These are phyloP conservation scores for Leccinum fallax DNA, from an alignment of 1,284 basidiomycete species.

Conservation along the genomic window DNA sequence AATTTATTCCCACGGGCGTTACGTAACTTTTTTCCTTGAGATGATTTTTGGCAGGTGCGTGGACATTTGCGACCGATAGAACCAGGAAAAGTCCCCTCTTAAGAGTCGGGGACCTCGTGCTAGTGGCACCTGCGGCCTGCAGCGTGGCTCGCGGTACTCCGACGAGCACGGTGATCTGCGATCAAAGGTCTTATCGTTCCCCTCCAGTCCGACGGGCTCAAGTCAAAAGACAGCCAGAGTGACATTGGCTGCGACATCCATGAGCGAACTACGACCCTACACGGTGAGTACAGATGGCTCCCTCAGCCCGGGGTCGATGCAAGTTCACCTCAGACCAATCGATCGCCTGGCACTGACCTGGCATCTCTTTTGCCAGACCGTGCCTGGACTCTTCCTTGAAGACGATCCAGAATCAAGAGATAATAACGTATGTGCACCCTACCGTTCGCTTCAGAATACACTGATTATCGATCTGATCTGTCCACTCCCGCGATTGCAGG, in stretches of 20 bases:
- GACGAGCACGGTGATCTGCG: background rate
- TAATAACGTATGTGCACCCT: conserved; percentile 12
- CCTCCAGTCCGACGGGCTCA: background rate
- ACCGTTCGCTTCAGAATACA: background rate
- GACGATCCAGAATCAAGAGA: conserved; percentile 23
- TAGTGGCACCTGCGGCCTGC: background rate
- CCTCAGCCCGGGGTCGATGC: background rate
- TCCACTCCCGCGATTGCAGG: conserved; percentile 8
- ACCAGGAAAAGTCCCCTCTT: too few species aligned
- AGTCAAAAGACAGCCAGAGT: background rate
- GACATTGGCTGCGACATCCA: background rate
- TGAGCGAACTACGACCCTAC: background rate
- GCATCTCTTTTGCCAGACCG: conserved; percentile 8
- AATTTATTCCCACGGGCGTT: too few species aligned
- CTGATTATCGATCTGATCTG: conserved; percentile 4
- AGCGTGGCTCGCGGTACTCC: background rate
- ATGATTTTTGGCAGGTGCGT: too few species aligned
- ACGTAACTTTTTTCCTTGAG: too few species aligned
- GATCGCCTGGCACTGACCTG: background rate
- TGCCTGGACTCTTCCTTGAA: conserved; percentile 25
- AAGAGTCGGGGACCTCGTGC: background rate
- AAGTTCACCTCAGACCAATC: background rate
- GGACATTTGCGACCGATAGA: too few species aligned
- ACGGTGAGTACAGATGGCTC: background rate
- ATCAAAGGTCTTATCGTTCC: background rate